Percentiles rank a stretch among this genome's conserved stretches.
phyloP scores from a whole-genome alignment of 371 early-diverging fungal species.

The Batkoa obscura region DNA sequence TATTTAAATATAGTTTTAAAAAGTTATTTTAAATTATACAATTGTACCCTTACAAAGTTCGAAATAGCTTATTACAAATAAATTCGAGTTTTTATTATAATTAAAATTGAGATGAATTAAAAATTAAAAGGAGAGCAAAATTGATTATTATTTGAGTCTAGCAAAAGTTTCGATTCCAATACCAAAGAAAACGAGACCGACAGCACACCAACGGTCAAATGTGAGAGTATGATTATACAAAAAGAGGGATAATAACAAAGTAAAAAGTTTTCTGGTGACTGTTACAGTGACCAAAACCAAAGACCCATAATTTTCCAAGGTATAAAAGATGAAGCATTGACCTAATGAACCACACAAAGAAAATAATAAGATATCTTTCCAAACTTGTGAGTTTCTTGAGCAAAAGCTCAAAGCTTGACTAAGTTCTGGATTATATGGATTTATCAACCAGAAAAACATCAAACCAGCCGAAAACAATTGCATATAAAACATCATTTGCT shows the following conservation, averaged over 20 bases:
- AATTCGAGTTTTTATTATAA: no score
- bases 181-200: slow-evolving; percentile 69
- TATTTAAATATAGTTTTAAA: no score
- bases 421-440: slow-evolving; percentile 58
- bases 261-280: slow-evolving; percentile 91
- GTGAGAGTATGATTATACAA: slow-evolving; percentile 64
- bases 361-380: slow-evolving; percentile 68
- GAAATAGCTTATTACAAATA: no score
- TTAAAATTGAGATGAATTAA: no score
- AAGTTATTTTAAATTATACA: no score
- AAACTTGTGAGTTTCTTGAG: slow-evolving; percentile 46
- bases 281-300: slow-evolving; percentile 82
- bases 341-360: slow-evolving; percentile 85
- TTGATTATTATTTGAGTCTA: no score
- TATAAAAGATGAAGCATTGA: slow-evolving; percentile 95
- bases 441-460: slow-evolving; percentile 49
- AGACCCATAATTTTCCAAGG: slow-evolving; percentile 80
- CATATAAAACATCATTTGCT: slow-evolving; percentile 97
- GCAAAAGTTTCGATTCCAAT: slow-evolving; percentile 48
- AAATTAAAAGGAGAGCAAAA: no score
- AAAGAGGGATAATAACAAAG: slow-evolving; percentile 79
- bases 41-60: no score
- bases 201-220: slow-evolving; percentile 70
- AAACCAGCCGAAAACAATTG: slow-evolving; percentile 58
- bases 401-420: slow-evolving; percentile 58